Evolutionary conservation across 192 early-diverging fungal species (phyloP).

Genomic region (Rhizophagus clarus): DNA sequence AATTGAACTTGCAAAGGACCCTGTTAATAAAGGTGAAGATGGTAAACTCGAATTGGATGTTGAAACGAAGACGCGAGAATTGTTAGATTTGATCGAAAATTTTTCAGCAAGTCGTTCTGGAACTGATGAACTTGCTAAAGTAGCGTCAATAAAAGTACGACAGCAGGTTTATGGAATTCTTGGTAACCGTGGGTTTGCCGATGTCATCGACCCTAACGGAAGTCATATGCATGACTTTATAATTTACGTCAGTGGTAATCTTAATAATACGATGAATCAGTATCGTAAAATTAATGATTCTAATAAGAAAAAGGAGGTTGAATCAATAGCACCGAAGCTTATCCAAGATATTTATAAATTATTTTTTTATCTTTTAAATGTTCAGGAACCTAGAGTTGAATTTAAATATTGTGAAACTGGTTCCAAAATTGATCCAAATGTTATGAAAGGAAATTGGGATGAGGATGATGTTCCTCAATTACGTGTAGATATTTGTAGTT

Average conservation of each 20-base stretch:
- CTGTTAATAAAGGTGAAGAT: not conserved
- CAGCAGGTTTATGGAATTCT: constrained; percentile 14
- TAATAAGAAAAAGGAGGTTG: not conserved
- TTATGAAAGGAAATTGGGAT: not conserved
- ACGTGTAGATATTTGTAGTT: not conserved
- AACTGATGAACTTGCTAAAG: not conserved
- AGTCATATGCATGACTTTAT: not conserved
- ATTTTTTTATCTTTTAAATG: not conserved
- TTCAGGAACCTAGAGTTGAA: not conserved
- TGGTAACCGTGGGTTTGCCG: not conserved
- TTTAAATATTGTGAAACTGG: not conserved
- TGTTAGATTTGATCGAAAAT: not conserved
- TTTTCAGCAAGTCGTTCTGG: not conserved
- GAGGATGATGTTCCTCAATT: not conserved
- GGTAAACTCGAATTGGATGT: not conserved
- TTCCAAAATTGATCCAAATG: not conserved
- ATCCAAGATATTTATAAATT: not conserved
- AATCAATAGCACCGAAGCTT: not conserved
- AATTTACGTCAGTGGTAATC: not conserved
- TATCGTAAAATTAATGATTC: not conserved
- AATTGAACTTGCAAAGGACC: not conserved
- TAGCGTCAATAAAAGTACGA: not conserved
- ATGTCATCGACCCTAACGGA: not conserved
- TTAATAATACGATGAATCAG: not conserved
- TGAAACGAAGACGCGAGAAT: not conserved